A percentile compares a stretch with the other conserved stretches of the same genome.
Evolutionary conservation across 768 basidiomycete genomes (phyloP).

Genomic region (Auriculariales sp.): DNA sequence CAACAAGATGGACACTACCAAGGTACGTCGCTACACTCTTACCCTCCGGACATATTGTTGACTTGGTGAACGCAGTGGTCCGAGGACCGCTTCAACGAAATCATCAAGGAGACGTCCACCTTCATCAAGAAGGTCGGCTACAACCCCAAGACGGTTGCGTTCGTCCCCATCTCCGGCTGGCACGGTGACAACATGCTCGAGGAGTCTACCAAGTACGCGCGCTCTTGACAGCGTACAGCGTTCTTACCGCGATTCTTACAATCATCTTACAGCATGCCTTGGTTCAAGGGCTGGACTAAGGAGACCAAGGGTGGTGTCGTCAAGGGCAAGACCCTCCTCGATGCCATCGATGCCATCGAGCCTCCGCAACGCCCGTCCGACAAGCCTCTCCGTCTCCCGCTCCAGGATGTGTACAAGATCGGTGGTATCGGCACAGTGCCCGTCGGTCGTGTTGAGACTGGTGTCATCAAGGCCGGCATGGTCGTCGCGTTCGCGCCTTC

Average conservation of each 20-base stretch:
- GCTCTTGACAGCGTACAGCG: slow-evolving; percentile 3
- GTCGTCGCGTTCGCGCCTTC: slow-evolving; percentile 92
- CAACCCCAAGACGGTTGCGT: slow-evolving; percentile 97
- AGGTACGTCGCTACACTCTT: slow-evolving; percentile 34
- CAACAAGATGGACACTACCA: slow-evolving; percentile 99
- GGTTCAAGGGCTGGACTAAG: slow-evolving; percentile 99
- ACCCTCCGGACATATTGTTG: too few relatives aligned
- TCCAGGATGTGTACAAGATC: slow-evolving; percentile 99
- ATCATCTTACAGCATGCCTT: slow-evolving; percentile 79
- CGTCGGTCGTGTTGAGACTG: slow-evolving; percentile 99
- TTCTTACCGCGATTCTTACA: neutral
- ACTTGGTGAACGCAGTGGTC: slow-evolving; percentile 62
- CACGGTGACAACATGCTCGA: slow-evolving; percentile 99
- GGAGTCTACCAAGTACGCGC: slow-evolving; percentile 78
- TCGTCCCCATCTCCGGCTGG: slow-evolving; percentile 99
- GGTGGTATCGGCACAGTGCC: slow-evolving; percentile 99
- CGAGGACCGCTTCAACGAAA: slow-evolving; percentile 99
- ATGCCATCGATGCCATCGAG: slow-evolving; percentile 99
- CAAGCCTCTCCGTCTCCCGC: slow-evolving; percentile 99
- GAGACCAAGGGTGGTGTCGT: slow-evolving; percentile 83
- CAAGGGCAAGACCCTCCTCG: slow-evolving; percentile 99
- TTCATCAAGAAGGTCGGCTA: slow-evolving; percentile 99
- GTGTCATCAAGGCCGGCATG: slow-evolving; percentile 99
- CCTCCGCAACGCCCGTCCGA: slow-evolving; percentile 93
- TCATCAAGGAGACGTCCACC: slow-evolving; percentile 90